Percentiles rank a stretch among this genome's conserved stretches.
Conservation (phyloP, 176 grass and related monocot species). For the Avena atlantica region DNA sequence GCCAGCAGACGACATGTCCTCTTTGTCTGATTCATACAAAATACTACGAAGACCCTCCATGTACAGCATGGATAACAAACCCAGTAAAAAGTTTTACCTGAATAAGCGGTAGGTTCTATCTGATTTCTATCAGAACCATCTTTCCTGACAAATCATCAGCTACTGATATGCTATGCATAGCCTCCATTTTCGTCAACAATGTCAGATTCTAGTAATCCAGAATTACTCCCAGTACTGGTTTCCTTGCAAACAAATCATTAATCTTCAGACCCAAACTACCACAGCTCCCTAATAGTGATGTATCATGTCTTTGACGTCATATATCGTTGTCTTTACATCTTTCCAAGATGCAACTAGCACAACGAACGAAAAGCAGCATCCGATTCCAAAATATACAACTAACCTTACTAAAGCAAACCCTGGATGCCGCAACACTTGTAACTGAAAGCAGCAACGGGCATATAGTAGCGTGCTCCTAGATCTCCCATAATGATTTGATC, state of each 20-base stretch:
- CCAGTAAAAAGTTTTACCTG: background rate
- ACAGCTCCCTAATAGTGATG: background rate
- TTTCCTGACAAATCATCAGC: background rate
- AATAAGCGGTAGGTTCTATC: background rate
- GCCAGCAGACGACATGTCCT: background rate
- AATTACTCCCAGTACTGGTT: background rate
- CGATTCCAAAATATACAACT: conserved; percentile 4
- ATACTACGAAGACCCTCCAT: background rate
- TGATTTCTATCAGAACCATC: background rate
- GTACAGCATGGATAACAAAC: background rate
- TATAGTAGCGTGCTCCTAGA: conserved; percentile 14
- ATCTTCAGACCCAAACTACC: background rate
- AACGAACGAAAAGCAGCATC: conserved; percentile 24
- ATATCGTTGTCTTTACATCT: background rate
- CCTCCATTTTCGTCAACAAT: background rate
- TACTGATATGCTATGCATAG: background rate
- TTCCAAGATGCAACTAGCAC: conserved; percentile 17
- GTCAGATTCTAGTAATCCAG: background rate
- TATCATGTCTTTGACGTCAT: background rate
- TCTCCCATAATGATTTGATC: background rate
- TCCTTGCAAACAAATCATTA: background rate
- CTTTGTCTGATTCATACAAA: background rate
- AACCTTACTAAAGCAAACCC: conserved; percentile 5
- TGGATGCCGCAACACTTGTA: conserved; percentile 22
- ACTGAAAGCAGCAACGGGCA: conserved; percentile 35